phyloP scores from a whole-genome alignment of 1,139 yeast species.

The Scheffersomyces lignicola region DNA sequence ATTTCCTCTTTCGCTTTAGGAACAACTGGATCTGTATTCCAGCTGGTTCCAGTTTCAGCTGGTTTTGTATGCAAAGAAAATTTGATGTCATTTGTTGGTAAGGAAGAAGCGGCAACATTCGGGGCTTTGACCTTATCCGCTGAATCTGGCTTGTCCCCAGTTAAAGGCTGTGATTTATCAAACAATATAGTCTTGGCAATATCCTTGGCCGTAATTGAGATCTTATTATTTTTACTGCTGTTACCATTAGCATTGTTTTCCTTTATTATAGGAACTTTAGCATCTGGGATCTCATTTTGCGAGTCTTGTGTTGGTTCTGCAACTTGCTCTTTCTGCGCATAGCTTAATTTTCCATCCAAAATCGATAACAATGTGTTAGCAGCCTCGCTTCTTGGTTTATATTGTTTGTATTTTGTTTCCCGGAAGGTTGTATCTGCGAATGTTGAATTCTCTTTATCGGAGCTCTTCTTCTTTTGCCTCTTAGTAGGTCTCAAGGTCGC shows the following conservation, averaged over 20 bases:
- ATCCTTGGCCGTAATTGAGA: slow-evolving; percentile 33
- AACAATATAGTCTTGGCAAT: slow-evolving; percentile 38
- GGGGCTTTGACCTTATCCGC: slow-evolving; percentile 1
- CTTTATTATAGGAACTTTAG: no score
- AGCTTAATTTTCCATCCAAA: slow-evolving; percentile 40
- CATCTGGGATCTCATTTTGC: slow-evolving; percentile 5
- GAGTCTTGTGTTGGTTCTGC: slow-evolving; percentile 13
- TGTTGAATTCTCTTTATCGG: slow-evolving; percentile 6
- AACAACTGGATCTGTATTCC: no score
- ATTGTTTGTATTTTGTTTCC: slow-evolving; percentile 6
- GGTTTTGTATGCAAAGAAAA: not conserved
- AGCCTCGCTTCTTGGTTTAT: slow-evolving; percentile 53
- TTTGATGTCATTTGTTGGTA: not conserved
- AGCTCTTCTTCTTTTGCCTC: slow-evolving; percentile 1
- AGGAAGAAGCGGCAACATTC: not conserved
- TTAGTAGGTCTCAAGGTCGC: slow-evolving; percentile 13
- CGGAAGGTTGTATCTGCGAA: slow-evolving; percentile 6
- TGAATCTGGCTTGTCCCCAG: slow-evolving; percentile 8
- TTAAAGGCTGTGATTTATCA: slow-evolving; percentile 31
- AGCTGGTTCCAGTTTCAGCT: no score
- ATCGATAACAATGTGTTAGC: slow-evolving; percentile 67
- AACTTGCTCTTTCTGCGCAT: slow-evolving; percentile 2
- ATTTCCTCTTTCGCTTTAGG: no score
- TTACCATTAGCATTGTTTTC: slow-evolving; percentile 10
- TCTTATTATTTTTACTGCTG: slow-evolving; percentile 1